Percentiles rank a stretch among this genome's conserved stretches.
These are phyloP conservation scores for Claviceps sp. DNA, from an alignment of 2,329 filamentous ascomycete species.

Conservation along the genomic window DNA sequence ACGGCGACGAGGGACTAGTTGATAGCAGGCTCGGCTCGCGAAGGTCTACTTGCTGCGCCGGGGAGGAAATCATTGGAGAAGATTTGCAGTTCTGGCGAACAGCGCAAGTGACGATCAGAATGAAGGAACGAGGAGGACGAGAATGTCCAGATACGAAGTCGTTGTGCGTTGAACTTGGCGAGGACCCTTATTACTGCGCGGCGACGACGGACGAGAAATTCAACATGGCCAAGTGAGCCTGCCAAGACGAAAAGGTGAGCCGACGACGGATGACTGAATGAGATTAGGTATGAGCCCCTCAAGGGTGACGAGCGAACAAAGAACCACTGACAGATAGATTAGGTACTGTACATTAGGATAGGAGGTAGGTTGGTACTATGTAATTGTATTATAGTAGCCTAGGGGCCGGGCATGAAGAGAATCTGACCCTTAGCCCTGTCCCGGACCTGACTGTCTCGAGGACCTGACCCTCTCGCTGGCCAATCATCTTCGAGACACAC, in stretches of 20 bases:
- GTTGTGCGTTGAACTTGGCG: background rate
- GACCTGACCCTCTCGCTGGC: no score
- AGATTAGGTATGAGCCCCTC: constrained; percentile 8
- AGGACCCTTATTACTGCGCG: background rate
- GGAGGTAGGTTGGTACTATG: no score
- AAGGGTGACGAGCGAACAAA: constrained; percentile 8
- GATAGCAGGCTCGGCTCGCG: constrained; percentile 22
- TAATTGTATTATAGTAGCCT: no score
- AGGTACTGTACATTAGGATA: no score
- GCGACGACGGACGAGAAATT: background rate
- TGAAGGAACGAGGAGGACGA: background rate
- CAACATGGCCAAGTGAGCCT: constrained; percentile 4
- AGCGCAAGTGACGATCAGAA: constrained; percentile 1
- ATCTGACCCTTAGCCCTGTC: no score
- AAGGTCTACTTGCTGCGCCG: constrained; percentile 20
- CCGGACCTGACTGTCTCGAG: no score
- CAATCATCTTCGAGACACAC: no score
- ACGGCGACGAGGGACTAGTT: constrained; percentile 13
- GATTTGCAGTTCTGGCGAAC: constrained; percentile 11
- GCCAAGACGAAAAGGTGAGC: constrained; percentile 7
- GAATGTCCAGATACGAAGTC: background rate
- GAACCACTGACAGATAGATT: background rate
- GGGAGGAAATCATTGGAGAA: constrained; percentile 23
- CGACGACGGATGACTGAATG: background rate
- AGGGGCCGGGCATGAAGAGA: no score